A percentile compares a stretch with the other conserved stretches of the same genome.
These are phyloP conservation scores for Hypoxylon cercidicola DNA, from an alignment of 495 filamentous ascomycete species.

Conservation along the genomic window DNA sequence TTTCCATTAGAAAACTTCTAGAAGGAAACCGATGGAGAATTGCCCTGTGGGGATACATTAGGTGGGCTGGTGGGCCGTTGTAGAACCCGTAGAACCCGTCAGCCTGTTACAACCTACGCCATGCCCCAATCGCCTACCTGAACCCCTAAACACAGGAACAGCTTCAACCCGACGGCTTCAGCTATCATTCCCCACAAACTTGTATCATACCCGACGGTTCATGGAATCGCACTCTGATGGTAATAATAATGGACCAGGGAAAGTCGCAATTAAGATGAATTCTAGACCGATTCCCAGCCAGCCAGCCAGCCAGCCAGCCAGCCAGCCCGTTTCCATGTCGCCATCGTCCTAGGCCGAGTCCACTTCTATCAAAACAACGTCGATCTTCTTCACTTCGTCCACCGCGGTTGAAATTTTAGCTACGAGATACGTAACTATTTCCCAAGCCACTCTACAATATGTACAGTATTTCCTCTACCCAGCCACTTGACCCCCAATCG, in stretches of 20 bases:
- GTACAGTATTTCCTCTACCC: background rate
- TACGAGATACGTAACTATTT: constrained; percentile 4
- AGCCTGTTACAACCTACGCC: background rate
- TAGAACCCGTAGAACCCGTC: constrained; percentile 8
- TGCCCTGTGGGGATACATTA: constrained; percentile 8
- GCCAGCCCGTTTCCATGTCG: constrained; percentile 23
- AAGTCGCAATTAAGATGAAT: constrained; percentile 11
- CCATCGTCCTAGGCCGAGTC: constrained; percentile 14
- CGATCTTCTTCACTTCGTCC: constrained; percentile 29
- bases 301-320: no score
- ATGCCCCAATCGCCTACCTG: background rate
- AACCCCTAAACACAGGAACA: background rate
- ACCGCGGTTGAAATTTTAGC: constrained; percentile 29
- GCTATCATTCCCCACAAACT: constrained; percentile 23
- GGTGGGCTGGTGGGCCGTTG: background rate
- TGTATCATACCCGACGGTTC: constrained; percentile 27
- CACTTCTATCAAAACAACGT: constrained; percentile 23
- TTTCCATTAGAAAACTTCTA: constrained; percentile 40
- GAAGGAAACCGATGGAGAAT: constrained; percentile 32
- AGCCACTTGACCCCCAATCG: background rate
- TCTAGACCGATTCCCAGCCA: constrained; percentile 25
- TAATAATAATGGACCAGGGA: constrained; percentile 7
- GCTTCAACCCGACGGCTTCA: no score
- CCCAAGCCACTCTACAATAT: background rate
- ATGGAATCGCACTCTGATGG: background rate